Base-by-base conservation (phyloP, 1,284 basidiomycete genomes). In the Neolentinus lepideus region DNA sequence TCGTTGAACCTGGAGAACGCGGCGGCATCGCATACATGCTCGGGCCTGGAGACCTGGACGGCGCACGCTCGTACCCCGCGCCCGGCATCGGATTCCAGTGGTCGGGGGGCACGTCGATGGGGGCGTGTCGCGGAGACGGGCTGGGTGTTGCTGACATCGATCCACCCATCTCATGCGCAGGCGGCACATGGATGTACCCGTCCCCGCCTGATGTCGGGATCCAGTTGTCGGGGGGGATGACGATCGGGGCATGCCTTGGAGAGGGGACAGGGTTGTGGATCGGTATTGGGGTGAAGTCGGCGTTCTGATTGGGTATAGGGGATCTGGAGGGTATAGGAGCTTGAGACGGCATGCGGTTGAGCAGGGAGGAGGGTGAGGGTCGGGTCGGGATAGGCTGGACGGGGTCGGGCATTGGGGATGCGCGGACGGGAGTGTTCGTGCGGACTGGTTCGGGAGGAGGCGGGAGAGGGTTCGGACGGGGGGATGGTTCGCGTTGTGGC, bases 191-290 rank as follows among this genome's bases (percentile, higher is more conserved):
- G 10, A 68, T 65, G 22, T 47, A 45, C n/a, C 58, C 54, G 47
- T 65, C 61, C 8, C 56, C 54, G 22, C 59, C 65, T 43, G 59
- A 46, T 1, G 54, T 36, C 2, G 69, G 69, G 6, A 70, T 65
- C 53, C 60, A 68, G 2, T 61, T 62, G 31, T 69, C 66, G 0
- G 65, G 63, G 19, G 62, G 64, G 9, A 63, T 47, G 12, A 54
- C 11, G 31, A 56, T 61, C 46, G 60, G 57, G 8, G 57, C 56
- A 55, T 63, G 64, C 24, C 35, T 43, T 8, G 63, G 60, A 11
- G 63, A 62, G 1, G 62, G 59, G 0, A 62, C 57, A 24, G 61
- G 53, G 33, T 64, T 62, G 24, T 59, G 62, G 4, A 63, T 46
- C 6, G 59, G 48, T 0, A 47, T 51, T 1, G 66, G 65, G 29